These are phyloP conservation scores for Backusella macrospora DNA, from an alignment of 192 early-diverging fungal species.

Conservation along the genomic window DNA sequence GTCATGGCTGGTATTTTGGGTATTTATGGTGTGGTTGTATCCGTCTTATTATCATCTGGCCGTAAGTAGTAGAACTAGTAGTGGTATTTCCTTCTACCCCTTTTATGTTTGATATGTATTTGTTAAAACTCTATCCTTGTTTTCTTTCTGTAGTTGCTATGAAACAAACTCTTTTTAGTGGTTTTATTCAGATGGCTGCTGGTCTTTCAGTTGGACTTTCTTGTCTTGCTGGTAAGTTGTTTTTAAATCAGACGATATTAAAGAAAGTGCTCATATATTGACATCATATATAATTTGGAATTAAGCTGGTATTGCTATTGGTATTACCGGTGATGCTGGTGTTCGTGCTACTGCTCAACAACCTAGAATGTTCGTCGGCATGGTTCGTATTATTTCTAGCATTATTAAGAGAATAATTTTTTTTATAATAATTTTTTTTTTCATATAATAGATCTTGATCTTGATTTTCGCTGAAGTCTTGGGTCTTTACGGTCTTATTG, in stretches of 20 bases:
- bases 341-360: slow-evolving; percentile 91
- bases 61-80: slow-evolving; percentile 54
- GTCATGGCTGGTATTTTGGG: slow-evolving; percentile 99
- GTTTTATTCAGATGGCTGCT: slow-evolving; percentile 91
- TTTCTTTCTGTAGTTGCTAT: slow-evolving; percentile 39
- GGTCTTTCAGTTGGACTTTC: slow-evolving; percentile 91
- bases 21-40: slow-evolving; percentile 96
- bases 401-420: slow-evolving; percentile 2
- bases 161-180: slow-evolving; percentile 60
- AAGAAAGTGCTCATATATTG: neutral
- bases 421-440: slow-evolving; percentile 26
- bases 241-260: neutral
- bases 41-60: slow-evolving; percentile 86
- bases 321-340: slow-evolving; percentile 95
- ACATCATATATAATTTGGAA: too few relatives aligned
- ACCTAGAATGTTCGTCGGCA: slow-evolving; percentile 87
- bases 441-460: slow-evolving; percentile 71
- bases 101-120: slow-evolving; percentile 2
- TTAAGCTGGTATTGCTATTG: slow-evolving; percentile 92
- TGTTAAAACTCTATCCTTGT: slow-evolving; percentile 14
- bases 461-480: slow-evolving; percentile 99
- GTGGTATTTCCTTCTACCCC: slow-evolving; percentile 16
- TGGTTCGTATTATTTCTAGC: slow-evolving; percentile 51
- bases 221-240: slow-evolving; percentile 67
- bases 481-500: slow-evolving; percentile 95